Base-by-base conservation (phyloP, 192 early-diverging fungal genomes). In the Spizellomyces punctatus region DNA sequence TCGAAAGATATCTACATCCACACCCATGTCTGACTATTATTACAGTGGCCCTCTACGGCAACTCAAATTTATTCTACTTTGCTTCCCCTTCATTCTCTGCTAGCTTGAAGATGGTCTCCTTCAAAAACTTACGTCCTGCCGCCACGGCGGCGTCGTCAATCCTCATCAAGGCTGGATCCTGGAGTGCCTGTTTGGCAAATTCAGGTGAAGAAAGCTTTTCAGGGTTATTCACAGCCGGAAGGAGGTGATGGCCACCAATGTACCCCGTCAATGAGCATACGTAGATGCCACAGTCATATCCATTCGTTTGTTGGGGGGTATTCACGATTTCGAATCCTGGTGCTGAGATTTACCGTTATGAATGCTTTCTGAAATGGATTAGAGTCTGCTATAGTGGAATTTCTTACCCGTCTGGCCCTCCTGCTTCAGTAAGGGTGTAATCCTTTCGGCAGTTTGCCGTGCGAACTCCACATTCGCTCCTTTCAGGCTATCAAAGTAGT, bases 231-330 rank as follows among this genome's bases (percentile, higher is more conserved):
- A 61, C 27, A 12, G 21, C 59, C n/a, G 59, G 59, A 27, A 61
- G 59, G 17, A 61, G 59, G 27, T 61, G 59, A 22, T 12, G 12
- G n/a, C 59, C 27, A 27, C n/a, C 59, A 2, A 61, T n/a, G 27
- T 61, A 61, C 2, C 16, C 27, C n/a, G 72, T 67, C 19, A 61
- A 69, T 8, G 41, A 27, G 49, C 58, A 57, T 8, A 72, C 62
- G 46, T 54, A 60, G 5, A 72, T 56, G 12, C 75, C 75, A 44
- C 75, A 76, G 57, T 76, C 75, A 10, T 36, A 71, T 9, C 58
- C 71, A 47, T 72, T 72, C 17, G 19, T 12, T 58, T 76, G 75
- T 64, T 72, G 69, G 10, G 69, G 63, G 17, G 14, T 27, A 6
- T 8, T 8, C 22, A 58, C 27, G 2, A 36, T 61, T 61, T 61